Percentiles rank a stretch among this genome's conserved stretches.
phyloP scores from a whole-genome alignment of 305 asterid species.

The Petunia hybrid region DNA sequence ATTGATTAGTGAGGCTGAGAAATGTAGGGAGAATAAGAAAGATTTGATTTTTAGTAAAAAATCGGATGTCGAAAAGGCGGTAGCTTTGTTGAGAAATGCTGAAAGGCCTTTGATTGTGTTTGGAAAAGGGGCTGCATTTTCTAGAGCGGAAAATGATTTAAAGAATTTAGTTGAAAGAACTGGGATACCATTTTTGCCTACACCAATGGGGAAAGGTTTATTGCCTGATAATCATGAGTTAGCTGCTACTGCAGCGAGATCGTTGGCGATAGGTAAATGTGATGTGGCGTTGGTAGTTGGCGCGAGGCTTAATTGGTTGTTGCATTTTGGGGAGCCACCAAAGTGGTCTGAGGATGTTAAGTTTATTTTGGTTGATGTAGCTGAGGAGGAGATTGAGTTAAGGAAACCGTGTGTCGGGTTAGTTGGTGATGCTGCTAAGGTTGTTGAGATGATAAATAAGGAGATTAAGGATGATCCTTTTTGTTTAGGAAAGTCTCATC shows the following conservation, averaged over 20 bases:
- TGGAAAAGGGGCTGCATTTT: slow-evolving; percentile 86
- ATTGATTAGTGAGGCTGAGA: slow-evolving; percentile 58
- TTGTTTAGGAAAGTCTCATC: slow-evolving; percentile 75
- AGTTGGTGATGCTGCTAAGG: slow-evolving; percentile 84
- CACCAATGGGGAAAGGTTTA: slow-evolving; percentile 92
- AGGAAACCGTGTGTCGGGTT: slow-evolving; percentile 77
- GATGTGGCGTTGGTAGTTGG: slow-evolving; percentile 87
- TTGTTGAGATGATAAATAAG: slow-evolving; percentile 63
- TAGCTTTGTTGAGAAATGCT: slow-evolving; percentile 65
- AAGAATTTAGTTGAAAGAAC: slow-evolving; percentile 65
- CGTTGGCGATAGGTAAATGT: slow-evolving; percentile 87
- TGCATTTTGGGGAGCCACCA: slow-evolving; percentile 93
- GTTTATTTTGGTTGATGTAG: slow-evolving; percentile 72
- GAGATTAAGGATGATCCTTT: slow-evolving; percentile 87
- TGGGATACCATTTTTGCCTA: slow-evolving; percentile 86
- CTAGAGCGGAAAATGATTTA: slow-evolving; percentile 71
- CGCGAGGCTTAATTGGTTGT: slow-evolving; percentile 85
- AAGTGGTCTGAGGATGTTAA: slow-evolving; percentile 85
- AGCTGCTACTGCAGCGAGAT: slow-evolving; percentile 88
- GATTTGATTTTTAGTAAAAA: slow-evolving; percentile 43
- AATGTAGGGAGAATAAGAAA: slow-evolving; percentile 40
- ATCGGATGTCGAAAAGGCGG: slow-evolving; percentile 63
- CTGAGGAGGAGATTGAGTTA: slow-evolving; percentile 70
- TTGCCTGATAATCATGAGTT: slow-evolving; percentile 77
- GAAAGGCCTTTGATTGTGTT: slow-evolving; percentile 86